phyloP scores from a whole-genome alignment of 768 basidiomycete genomes.

The Leucogyrophana mollusca region DNA sequence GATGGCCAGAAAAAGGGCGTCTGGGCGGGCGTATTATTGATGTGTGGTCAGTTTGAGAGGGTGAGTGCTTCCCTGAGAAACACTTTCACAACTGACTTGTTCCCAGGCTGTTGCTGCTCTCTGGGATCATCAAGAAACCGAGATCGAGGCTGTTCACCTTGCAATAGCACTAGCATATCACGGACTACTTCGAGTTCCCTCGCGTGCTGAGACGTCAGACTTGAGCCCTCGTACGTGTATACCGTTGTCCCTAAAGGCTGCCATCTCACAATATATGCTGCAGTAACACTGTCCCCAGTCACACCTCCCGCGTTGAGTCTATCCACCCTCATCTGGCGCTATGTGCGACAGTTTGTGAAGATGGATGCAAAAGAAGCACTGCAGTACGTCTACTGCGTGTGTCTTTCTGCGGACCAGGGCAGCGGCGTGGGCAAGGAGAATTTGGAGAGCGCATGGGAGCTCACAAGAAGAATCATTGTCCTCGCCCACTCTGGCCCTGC shows the following conservation, averaged over 20 bases:
- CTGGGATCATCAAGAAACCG: constrained; percentile 82
- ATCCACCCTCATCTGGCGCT: constrained; percentile 86
- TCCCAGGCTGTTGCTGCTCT: constrained; percentile 84
- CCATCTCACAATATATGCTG: not conserved
- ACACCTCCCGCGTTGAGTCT: constrained; percentile 74
- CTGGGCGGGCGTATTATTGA: constrained; percentile 82
- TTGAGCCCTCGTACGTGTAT: constrained; percentile 69
- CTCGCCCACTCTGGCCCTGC: constrained; percentile 73
- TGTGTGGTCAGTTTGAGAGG: constrained; percentile 93
- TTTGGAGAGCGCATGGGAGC: constrained; percentile 77
- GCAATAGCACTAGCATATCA: constrained; percentile 92
- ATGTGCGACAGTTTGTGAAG: constrained; percentile 88
- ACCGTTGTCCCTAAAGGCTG: not conserved
- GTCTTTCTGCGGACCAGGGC: constrained; percentile 71
- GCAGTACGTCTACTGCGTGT: constrained; percentile 90
- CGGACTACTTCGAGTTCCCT: constrained; percentile 83
- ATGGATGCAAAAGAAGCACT: constrained; percentile 92
- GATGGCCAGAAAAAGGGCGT: constrained; percentile 63
- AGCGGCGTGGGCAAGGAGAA: constrained; percentile 80
- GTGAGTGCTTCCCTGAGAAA: constrained; percentile 40
- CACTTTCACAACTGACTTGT: not conserved
- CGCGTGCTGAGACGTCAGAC: constrained; percentile 79
- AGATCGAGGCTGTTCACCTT: constrained; percentile 92
- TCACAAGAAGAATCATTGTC: constrained; percentile 75
- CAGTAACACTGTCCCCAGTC: constrained; percentile 72